Evolutionary conservation across 179 eudicot species (phyloP).

Genomic region (Spinacia oleracea): DNA sequence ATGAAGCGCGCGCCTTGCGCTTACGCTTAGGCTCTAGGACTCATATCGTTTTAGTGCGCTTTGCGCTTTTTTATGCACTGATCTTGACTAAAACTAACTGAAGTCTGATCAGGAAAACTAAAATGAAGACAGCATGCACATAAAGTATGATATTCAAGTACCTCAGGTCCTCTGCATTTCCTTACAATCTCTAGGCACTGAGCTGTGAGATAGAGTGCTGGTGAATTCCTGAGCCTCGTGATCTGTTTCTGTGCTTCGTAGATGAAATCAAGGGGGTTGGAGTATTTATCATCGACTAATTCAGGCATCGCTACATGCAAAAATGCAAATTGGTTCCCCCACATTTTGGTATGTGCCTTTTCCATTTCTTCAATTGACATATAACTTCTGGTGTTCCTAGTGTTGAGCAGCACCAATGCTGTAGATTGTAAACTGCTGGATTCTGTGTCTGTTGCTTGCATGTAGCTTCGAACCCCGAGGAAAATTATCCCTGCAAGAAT

Average conservation of each 20-base stretch:
- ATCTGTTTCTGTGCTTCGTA: constrained; percentile 45
- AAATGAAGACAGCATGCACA: too few relatives aligned
- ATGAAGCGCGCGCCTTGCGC: too few relatives aligned
- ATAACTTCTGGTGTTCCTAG: constrained; percentile 56
- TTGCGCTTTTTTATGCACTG: too few relatives aligned
- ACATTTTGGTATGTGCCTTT: constrained; percentile 35
- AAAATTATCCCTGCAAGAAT: constrained; percentile 58
- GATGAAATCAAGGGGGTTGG: constrained; percentile 49
- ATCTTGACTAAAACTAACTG: too few relatives aligned
- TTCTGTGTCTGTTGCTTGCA: constrained; percentile 41
- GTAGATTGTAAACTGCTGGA: constrained; percentile 42
- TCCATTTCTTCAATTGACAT: constrained; percentile 65
- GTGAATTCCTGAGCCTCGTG: constrained; percentile 50
- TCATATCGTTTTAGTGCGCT: too few relatives aligned
- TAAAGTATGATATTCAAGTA: constrained; percentile 14
- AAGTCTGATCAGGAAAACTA: too few relatives aligned
- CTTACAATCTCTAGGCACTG: constrained; percentile 53
- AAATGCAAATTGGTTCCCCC: constrained; percentile 87
- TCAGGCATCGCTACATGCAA: constrained; percentile 58
- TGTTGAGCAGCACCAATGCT: constrained; percentile 75
- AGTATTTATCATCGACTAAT: constrained; percentile 7
- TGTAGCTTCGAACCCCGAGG: constrained; percentile 64
- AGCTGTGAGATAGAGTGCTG: constrained; percentile 60
- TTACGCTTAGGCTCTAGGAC: too few relatives aligned
- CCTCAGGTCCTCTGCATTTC: constrained; percentile 72